phyloP scores from a whole-genome alignment of 306 rosid genomes.

The Adenanthera pavonina region DNA sequence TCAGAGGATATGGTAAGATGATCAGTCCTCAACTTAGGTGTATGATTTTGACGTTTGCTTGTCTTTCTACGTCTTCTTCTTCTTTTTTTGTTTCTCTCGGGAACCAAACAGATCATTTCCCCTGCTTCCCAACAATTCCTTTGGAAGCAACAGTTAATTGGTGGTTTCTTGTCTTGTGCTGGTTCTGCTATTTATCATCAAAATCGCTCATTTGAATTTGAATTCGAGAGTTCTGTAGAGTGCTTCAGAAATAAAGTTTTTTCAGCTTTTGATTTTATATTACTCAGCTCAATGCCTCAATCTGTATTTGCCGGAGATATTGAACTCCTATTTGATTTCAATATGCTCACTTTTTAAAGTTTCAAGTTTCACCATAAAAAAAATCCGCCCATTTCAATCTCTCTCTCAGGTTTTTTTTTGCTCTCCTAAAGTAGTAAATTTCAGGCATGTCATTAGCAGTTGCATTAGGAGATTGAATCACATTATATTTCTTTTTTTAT shows the following conservation, averaged over 20 bases:
- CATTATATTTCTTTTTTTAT: conserved; percentile 23
- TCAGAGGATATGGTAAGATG: neutral
- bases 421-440: neutral
- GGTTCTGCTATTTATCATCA: neutral
- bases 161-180: neutral
- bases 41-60: neutral
- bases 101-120: neutral
- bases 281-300: neutral
- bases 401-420: too few species aligned
- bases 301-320: neutral
- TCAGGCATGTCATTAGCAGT: conserved; percentile 2
- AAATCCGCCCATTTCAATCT: neutral
- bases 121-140: neutral
- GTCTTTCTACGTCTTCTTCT: neutral
- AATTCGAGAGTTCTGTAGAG: neutral
- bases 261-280: neutral
- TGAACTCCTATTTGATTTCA: conserved; percentile 5
- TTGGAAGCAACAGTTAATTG: neutral
- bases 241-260: conserved; percentile 10
- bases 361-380: conserved; percentile 1
- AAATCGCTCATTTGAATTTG: neutral
- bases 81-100: neutral
- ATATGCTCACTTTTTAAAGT: neutral
- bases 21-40: neutral
- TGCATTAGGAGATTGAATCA: neutral